These are phyloP conservation scores for Beauveria caledonica DNA, from an alignment of 2,329 filamentous ascomycete genomes.

Conservation along the genomic window DNA sequence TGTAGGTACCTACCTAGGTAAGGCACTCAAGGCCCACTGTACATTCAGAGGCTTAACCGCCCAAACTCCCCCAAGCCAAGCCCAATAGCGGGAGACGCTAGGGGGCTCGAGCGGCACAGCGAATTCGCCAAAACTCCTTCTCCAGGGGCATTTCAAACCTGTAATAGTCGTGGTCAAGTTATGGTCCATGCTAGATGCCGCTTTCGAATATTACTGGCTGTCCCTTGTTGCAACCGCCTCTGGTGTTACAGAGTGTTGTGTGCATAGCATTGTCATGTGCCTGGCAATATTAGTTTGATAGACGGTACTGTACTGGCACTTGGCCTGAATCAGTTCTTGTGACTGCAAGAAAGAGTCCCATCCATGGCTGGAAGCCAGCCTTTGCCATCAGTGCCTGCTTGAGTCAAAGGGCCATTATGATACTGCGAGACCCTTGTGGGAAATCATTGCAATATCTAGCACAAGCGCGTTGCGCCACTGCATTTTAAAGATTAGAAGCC, in stretches of 20 bases:
- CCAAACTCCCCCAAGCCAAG: not conserved
- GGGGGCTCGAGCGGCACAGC: constrained; percentile 7
- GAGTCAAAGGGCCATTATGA: not conserved
- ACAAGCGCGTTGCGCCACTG: not conserved
- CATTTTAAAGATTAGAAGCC: not conserved
- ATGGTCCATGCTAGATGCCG: not conserved
- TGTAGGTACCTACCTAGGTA: not conserved
- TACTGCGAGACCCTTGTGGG: not conserved
- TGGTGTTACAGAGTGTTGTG: not conserved
- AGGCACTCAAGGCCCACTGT: not conserved
- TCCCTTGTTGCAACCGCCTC: not conserved
- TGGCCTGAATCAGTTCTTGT: not conserved
- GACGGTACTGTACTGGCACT: not conserved
- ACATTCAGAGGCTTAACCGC: not conserved
- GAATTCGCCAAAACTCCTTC: not conserved
- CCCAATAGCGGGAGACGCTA: constrained; percentile 8
- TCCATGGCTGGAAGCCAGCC: not conserved
- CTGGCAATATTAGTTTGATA: not conserved
- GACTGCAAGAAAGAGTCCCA: not conserved
- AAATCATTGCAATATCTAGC: not conserved
- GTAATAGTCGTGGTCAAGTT: not conserved
- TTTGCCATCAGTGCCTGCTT: not conserved
- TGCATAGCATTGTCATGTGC: constrained; percentile 6
- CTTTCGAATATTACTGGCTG: not conserved
- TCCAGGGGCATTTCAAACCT: not conserved